Base-by-base conservation (phyloP, 2,329 filamentous ascomycete genomes). In the Hortaea sp. region DNA sequence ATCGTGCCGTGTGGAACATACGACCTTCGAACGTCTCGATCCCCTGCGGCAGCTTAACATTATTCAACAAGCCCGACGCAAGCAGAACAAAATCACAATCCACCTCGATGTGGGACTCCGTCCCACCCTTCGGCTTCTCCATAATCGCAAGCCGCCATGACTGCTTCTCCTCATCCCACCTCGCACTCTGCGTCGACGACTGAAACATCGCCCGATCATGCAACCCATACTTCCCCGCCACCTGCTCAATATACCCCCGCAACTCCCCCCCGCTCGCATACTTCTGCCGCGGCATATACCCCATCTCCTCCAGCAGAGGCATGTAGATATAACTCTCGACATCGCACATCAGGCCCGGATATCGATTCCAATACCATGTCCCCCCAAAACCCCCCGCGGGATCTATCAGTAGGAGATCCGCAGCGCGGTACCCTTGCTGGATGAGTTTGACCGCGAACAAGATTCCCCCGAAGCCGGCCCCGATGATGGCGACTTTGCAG, bases 321-420 rank as follows among this genome's bases (percentile, higher is more conserved):
- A 81, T 61, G 54, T 82, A 82, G n/a, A 71, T 66, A 53, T 76
- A 79, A 43, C 69, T 69, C 59, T 83, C 79, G 3, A 79, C 63
- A 53, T 83, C 79, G 55, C 78, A 82, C 50, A 60, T 63, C 4
- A 71, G 51, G 3, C 72, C 71, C 1, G 71, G 70, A 35, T 35
- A 35, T n/a, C 38, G 38, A 13, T 45, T 45, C 53, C 49, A 47
- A 27, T 41, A 37, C 62, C 71, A 74, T 1, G 69, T 72, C 0
- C 71, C 71, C 4, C 72, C 70, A 54, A 72, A 73, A 5, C 68
- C 69, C 4, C 67, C 69, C 3, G 69, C 70, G 12, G 61, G 73
- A 51, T 73, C 71, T 7, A 71, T 55, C 32, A 73, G 63, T 11
- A 62, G 50, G 27, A 73, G 64, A 40, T 70, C 63, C 5, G 60